These are phyloP conservation scores for Garcia nutans DNA, from an alignment of 345 rosid genomes.

Conservation along the genomic window DNA sequence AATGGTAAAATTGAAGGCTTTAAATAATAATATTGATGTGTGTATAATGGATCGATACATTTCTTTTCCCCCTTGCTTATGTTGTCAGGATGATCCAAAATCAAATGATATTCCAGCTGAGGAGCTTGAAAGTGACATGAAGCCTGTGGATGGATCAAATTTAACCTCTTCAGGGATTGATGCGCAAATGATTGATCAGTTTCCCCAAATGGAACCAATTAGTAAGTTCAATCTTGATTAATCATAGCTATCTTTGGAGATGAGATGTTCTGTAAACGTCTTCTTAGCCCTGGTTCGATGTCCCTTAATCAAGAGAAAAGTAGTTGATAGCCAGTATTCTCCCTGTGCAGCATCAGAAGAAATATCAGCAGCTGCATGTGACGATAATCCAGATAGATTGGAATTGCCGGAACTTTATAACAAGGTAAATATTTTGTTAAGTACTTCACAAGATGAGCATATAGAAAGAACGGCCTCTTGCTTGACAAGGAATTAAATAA, in stretches of 20 bases:
- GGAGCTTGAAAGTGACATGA: slow-evolving; percentile 49
- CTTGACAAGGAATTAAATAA: background rate
- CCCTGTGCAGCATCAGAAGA: slow-evolving; percentile 60
- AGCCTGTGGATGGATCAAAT: slow-evolving; percentile 31
- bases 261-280: background rate
- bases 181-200: slow-evolving; percentile 40
- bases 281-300: slow-evolving; percentile 3
- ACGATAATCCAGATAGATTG: slow-evolving; percentile 53
- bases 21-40: too few relatives aligned
- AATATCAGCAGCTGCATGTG: slow-evolving; percentile 48
- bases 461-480: background rate
- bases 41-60: background rate
- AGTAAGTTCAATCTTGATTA: slow-evolving; percentile 39
- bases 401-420: slow-evolving; percentile 56
- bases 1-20: background rate
- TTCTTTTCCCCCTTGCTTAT: slow-evolving; percentile 18
- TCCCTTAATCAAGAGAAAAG: background rate
- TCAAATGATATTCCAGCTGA: slow-evolving; percentile 40
- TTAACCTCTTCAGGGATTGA: slow-evolving; percentile 37
- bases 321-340: slow-evolving; percentile 13
- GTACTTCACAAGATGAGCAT: background rate
- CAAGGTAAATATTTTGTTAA: slow-evolving; percentile 38
- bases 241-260: too few relatives aligned
- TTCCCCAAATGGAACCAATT: slow-evolving; percentile 53
- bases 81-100: slow-evolving; percentile 41